Evolutionary conservation across 495 filamentous ascomycete species (phyloP), one percentile per base, ranked within the genome.

Genomic region (Astrothelium subdiscretum): DNA sequence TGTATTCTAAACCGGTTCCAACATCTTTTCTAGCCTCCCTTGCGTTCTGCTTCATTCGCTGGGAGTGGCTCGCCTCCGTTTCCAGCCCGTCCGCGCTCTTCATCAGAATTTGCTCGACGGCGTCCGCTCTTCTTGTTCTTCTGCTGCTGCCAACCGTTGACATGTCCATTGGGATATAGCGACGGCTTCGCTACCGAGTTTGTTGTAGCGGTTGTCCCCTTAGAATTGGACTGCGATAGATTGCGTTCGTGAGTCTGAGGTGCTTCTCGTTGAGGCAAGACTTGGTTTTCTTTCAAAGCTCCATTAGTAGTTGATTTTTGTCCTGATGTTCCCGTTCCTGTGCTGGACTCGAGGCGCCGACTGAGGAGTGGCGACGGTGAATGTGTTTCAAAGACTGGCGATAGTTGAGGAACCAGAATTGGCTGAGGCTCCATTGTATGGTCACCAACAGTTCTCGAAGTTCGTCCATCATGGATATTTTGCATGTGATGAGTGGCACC

Each of bases 371-470:
- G 77, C 10, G 77, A 78, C 1, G 78, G 78, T 12, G 78, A 78
- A 20, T 73, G 65, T 3, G 75, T 74, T 68, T 80, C 78, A 15
- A 72, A 69, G 8, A 80, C 77, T 20, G 78, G 78, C 15, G 78
- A 79, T 13, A 80, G 69, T 1, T 78, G 61, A 6, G 77, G 74
- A 0, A 70, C 64, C 3, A 24, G 27, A 15, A 58, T 26, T 48
- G 61, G 38, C 40, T 54, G 24, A 20, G 22, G 43, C 4, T 67
- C 32, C 24, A 29, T 24, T n/a, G 4, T 4, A 62, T 27, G 31
- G 63, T 58, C 31, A 59, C 43, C 22, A 35, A 31, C 13, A 57
- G 20, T 26, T 65, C 63, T 35, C 59, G 63, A 57, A 40, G 61
- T 24, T 11, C 26, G 18, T 59, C 51, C 13, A 59, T 22, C 20